Conservation (phyloP, 257 asterid genomes). For the Solanum etuberosum region DNA sequence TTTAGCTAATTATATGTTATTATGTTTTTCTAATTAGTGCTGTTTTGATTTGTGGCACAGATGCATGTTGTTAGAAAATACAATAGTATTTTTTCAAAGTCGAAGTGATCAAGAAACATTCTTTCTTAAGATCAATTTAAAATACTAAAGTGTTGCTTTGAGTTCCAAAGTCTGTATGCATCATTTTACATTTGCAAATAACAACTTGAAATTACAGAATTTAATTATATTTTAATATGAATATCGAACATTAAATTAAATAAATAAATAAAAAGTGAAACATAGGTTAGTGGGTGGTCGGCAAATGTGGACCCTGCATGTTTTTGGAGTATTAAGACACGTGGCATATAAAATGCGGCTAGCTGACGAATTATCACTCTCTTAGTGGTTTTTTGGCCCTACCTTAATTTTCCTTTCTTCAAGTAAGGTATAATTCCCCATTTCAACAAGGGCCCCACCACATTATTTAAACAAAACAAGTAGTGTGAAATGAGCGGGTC, state of each 20-base stretch:
- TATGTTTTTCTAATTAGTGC: background rate
- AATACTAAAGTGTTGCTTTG: no score
- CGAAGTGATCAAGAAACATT: no score
- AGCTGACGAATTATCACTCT: background rate
- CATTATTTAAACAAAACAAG: background rate
- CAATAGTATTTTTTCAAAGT: no score
- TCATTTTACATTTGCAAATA: no score
- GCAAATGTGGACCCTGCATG: background rate
- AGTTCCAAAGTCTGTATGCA: no score
- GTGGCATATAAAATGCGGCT: background rate
- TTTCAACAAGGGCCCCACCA: background rate
- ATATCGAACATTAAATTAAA: no score
- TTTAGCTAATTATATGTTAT: background rate
- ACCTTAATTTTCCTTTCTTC: constrained; percentile 3
- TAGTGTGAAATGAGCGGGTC: background rate
- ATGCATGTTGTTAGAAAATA: background rate
- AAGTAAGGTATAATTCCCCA: constrained; percentile 29
- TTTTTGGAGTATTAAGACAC: background rate
- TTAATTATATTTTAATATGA: no score
- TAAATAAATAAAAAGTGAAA: no score
- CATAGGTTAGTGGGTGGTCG: background rate
- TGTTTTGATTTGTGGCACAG: background rate
- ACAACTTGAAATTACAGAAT: no score
- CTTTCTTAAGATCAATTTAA: no score
- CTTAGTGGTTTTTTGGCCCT: background rate